A percentile compares a stretch with the other conserved stretches of the same genome.
phyloP scores from a whole-genome alignment of 2,329 filamentous ascomycete species.

The Samsoniella hepiali region DNA sequence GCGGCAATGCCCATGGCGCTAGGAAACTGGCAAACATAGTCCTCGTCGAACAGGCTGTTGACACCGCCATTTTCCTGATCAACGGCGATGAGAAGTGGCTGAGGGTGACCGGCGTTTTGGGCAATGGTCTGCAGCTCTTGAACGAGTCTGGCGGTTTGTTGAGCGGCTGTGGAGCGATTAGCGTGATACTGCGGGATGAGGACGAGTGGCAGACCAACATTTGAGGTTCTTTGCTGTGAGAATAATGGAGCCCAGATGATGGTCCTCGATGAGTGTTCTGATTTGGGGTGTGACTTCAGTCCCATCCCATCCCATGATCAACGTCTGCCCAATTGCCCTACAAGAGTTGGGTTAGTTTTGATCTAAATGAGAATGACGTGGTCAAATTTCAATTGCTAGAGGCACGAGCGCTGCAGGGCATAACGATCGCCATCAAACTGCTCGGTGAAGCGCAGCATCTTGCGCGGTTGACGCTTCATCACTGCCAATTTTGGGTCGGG shows the following conservation, averaged over 20 bases:
- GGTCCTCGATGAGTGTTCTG: slow-evolving; percentile 72
- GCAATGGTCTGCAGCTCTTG: slow-evolving; percentile 92
- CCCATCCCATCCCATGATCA: slow-evolving; percentile 85
- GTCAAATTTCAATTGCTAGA: background rate
- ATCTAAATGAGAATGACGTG: background rate
- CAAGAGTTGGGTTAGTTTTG: slow-evolving; percentile 6
- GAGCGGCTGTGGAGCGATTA: slow-evolving; percentile 62
- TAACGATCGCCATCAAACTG: background rate
- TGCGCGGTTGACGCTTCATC: background rate
- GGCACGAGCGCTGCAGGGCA: background rate
- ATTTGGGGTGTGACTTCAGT: slow-evolving; percentile 81
- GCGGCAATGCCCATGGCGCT: slow-evolving; percentile 97
- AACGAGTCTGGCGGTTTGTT: slow-evolving; percentile 83
- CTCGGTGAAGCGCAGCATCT: background rate
- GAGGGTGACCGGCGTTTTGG: slow-evolving; percentile 81
- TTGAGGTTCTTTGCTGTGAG: slow-evolving; percentile 82
- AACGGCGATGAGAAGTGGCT: slow-evolving; percentile 83
- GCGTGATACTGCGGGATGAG: slow-evolving; percentile 20
- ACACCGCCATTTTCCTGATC: slow-evolving; percentile 98
- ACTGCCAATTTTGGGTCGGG: slow-evolving; percentile 9
- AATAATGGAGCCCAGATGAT: slow-evolving; percentile 85
- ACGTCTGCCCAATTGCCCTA: slow-evolving; percentile 70
- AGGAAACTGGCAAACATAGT: slow-evolving; percentile 93
- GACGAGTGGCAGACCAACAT: slow-evolving; percentile 50
- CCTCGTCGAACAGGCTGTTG: slow-evolving; percentile 93